These are phyloP conservation scores for Coelastrella sp. DNA, from an alignment of 139 green algal species.

Conservation along the genomic window DNA sequence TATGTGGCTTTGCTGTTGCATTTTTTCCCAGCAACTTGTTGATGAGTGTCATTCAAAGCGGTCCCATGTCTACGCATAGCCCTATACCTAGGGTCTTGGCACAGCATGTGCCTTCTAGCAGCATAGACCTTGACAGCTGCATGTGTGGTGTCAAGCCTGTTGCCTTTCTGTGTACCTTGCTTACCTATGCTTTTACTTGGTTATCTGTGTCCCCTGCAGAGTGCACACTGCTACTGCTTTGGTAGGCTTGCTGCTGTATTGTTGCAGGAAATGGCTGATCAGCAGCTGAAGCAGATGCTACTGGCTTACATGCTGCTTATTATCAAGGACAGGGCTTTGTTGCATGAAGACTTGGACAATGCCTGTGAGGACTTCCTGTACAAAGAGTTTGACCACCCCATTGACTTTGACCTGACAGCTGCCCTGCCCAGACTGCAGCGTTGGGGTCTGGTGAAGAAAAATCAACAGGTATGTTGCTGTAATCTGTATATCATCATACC, in stretches of 20 bases:
- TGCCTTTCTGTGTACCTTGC: no score
- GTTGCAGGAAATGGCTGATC: conserved; percentile 63
- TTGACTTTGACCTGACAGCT: conserved; percentile 71
- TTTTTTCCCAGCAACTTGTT: no score
- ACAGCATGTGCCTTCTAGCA: no score
- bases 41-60: no score
- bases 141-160: no score
- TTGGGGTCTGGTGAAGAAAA: conserved; percentile 58
- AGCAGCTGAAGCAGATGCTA: conserved; percentile 68
- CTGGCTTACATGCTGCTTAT: conserved; percentile 67
- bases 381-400: conserved; percentile 64
- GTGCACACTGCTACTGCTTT: background rate
- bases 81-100: no score
- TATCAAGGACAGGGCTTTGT: conserved; percentile 19
- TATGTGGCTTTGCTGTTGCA: background rate
- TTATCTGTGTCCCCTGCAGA: background rate
- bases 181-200: background rate
- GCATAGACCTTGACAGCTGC: no score
- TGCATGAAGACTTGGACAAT: conserved; percentile 21
- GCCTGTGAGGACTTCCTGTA: conserved; percentile 53
- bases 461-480: conserved; percentile 27
- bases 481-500: no score
- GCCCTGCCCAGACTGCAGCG: conserved; percentile 59
- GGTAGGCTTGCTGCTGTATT: no score
- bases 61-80: no score